These are phyloP conservation scores for Entamoeba invadens DNA, from an alignment of 208 protist species.

Conservation along the genomic window DNA sequence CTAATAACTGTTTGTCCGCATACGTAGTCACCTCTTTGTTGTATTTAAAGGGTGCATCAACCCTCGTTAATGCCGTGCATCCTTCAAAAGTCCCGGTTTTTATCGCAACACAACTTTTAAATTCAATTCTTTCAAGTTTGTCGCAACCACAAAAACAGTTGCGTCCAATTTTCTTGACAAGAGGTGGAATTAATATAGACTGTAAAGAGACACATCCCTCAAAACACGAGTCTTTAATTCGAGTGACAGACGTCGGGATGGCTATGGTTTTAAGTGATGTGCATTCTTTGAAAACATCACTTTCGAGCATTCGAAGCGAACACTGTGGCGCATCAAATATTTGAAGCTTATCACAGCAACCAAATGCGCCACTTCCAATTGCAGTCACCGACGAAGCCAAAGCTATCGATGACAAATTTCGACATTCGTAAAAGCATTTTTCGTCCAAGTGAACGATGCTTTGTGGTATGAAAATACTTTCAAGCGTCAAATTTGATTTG, in stretches of 20 bases:
- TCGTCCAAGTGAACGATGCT: not conserved
- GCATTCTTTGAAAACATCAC: not conserved
- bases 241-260: not conserved
- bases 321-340: not conserved
- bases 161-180: not conserved
- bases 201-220: not conserved
- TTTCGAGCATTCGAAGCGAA: not conserved
- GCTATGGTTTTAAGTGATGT: not conserved
- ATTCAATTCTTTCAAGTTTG: not conserved
- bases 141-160: not conserved
- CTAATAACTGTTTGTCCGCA: not conserved
- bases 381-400: not conserved
- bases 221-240: not conserved
- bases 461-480: not conserved
- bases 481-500: not conserved
- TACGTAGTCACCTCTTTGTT: not conserved
- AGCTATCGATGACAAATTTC: not conserved
- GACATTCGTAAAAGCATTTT: not conserved
- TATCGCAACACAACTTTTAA: no score
- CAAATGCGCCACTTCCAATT: not conserved
- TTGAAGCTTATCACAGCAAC: not conserved
- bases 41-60: not conserved
- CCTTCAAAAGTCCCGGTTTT: not conserved
- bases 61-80: not conserved
- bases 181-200: not conserved